Evolutionary conservation across 345 rosid genomes (phyloP), one percentile per base, ranked within the genome.

Genomic region (Raphanus raphanistrum): DNA sequence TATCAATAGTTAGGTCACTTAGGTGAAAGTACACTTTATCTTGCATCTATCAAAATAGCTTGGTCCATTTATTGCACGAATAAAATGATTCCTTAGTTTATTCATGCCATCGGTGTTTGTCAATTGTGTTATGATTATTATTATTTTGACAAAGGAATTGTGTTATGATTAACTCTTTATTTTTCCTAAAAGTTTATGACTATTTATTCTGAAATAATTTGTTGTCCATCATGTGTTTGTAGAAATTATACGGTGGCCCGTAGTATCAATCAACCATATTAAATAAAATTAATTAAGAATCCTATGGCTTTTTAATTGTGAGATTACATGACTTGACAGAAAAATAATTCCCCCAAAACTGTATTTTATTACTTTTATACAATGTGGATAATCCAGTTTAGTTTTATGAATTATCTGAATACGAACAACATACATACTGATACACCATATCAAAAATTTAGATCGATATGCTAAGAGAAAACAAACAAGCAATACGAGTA

Each of bases 221-320:
- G 17, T 36, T 28, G 62, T 9, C 52, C 61, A 75, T 75, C 79
- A 75, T 67, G 73, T 68, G 35, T 59, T 59, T 68, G 26, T 59
- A 67, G 52, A 67, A 68, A 75, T 4, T 59, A 59, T 67, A 59
- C 32, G 61, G 79, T 75, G 45, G 67, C 73, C 45, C 79, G 79
- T 58, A 58, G 4, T 58, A 75, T 67, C 79, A 75, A 58, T 75
- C 79, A 67, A 9, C 35, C 79, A 58, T 12, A 13, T 58, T 12
- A 29, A 16, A 0, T 13, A 29, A 16, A 2, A 28, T 36, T 28
- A 2, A 29, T 35, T 17, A 63, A 57, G 65, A 74, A 66, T 74
- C 71, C 65, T 66, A 55, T 66, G 78, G 16, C 54, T 41, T 33
- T 43, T 41, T 41, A 13, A 41, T 41, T 41, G 4, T 45, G 16